These are phyloP conservation scores for Penicillium sp. DNA, from an alignment of 2,329 filamentous ascomycete species.

Conservation along the genomic window DNA sequence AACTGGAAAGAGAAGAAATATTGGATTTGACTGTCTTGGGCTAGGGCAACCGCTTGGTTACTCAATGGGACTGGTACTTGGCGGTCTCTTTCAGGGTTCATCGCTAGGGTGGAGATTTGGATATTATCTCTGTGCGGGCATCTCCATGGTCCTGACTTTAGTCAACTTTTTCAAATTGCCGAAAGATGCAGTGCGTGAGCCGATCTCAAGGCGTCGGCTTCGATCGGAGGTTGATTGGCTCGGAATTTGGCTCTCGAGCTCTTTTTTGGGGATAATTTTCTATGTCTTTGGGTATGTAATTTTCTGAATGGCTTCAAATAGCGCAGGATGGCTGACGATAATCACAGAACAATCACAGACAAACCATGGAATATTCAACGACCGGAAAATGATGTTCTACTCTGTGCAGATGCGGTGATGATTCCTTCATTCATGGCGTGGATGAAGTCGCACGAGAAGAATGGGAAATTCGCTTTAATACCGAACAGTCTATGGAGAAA, in stretches of 20 bases:
- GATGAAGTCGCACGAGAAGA: slow-evolving; percentile 53
- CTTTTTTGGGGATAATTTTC: slow-evolving; percentile 52
- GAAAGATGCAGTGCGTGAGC: slow-evolving; percentile 8
- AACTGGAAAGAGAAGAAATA: slow-evolving; percentile 51
- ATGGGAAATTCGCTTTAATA: slow-evolving; percentile 57
- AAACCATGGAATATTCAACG: slow-evolving; percentile 42
- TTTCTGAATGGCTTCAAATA: neutral
- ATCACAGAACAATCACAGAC: slow-evolving; percentile 25
- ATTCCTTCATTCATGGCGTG: slow-evolving; percentile 57
- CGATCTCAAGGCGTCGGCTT: slow-evolving; percentile 9
- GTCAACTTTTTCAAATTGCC: slow-evolving; percentile 42
- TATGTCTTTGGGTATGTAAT: slow-evolving; percentile 52
- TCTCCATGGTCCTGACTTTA: slow-evolving; percentile 45
- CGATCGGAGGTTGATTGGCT: slow-evolving; percentile 55
- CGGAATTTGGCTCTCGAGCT: slow-evolving; percentile 50
- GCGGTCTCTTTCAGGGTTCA: slow-evolving; percentile 46
- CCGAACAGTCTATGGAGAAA: slow-evolving; percentile 66
- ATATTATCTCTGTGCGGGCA: slow-evolving; percentile 51
- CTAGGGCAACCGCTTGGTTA: slow-evolving; percentile 56
- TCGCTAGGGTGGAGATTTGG: slow-evolving; percentile 55
- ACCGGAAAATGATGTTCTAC: slow-evolving; percentile 47
- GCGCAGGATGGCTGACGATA: too few relatives aligned
- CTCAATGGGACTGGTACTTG: slow-evolving; percentile 49
- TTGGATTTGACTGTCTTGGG: slow-evolving; percentile 55
- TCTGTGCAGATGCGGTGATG: slow-evolving; percentile 47